phyloP scores from a whole-genome alignment of 2,329 filamentous ascomycete genomes.

The Zelopaecilomyces penicillatus region DNA sequence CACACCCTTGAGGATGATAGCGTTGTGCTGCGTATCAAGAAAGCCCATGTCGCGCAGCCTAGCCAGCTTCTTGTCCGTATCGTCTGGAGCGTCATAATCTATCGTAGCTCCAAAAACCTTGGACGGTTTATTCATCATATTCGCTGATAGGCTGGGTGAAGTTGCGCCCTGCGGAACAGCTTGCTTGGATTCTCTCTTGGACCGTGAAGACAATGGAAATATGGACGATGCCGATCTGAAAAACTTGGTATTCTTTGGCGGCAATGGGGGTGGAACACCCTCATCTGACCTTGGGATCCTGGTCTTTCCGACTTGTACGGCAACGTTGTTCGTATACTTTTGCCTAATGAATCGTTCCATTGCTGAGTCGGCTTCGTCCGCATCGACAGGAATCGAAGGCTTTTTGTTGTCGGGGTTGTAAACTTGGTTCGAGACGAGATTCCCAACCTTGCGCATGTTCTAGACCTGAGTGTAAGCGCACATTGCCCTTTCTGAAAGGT shows the following conservation, averaged over 20 bases:
- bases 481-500: not conserved
- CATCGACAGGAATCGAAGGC: conserved; percentile 78
- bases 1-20: conserved; percentile 70
- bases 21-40: conserved; percentile 70
- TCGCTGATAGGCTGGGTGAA: conserved; percentile 28
- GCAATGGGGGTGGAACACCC: conserved; percentile 49
- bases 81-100: conserved; percentile 42
- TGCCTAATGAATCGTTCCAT: conserved; percentile 94
- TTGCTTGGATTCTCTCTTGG: conserved; percentile 44
- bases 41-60: conserved; percentile 89
- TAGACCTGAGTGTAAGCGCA: conserved; percentile 26
- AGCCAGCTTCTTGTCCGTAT: conserved; percentile 66
- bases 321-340: conserved; percentile 68
- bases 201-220: conserved; percentile 53
- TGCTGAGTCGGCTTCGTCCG: conserved; percentile 83
- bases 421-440: conserved; percentile 72
- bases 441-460: conserved; percentile 93
- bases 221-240: conserved; percentile 58
- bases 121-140: conserved; percentile 54
- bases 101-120: conserved; percentile 63
- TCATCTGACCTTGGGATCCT: conserved; percentile 48
- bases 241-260: conserved; percentile 56
- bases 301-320: conserved; percentile 29
- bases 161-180: conserved; percentile 16
- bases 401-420: conserved; percentile 83